Conservation (phyloP, 2,329 filamentous ascomycete genomes). For the Epichloe bromicola region DNA sequence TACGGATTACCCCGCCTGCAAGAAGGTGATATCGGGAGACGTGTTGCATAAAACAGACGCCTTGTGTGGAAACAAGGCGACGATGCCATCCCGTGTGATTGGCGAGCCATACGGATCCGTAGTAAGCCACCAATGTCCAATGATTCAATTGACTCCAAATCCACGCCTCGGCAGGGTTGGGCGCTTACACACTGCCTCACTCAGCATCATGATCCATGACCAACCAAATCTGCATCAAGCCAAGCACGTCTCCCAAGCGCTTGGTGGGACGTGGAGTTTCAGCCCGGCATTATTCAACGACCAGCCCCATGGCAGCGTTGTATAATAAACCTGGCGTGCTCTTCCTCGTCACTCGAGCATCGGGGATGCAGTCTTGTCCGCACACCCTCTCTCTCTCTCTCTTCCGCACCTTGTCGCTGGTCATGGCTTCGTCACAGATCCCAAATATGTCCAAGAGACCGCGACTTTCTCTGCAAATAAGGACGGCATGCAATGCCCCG, state of each 20-base stretch:
- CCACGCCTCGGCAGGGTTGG: slow-evolving; percentile 8
- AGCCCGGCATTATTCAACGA: no score
- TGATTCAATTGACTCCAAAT: not conserved
- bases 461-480: slow-evolving; percentile 43
- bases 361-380: not conserved
- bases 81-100: slow-evolving; percentile 16
- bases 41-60: slow-evolving; percentile 18
- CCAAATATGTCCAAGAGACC: slow-evolving; percentile 30
- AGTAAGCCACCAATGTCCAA: no score
- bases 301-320: not conserved
- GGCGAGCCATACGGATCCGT: no score
- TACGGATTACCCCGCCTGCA: slow-evolving; percentile 3
- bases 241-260: not conserved
- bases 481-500: slow-evolving; percentile 26
- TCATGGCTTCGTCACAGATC: slow-evolving; percentile 13
- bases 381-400: not conserved
- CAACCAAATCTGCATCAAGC: slow-evolving; percentile 1
- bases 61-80: slow-evolving; percentile 17
- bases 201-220: not conserved
- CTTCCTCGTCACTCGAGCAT: not conserved
- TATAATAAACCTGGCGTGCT: not conserved
- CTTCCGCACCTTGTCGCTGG: not conserved
- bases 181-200: slow-evolving; percentile 14
- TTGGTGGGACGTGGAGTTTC: not conserved
- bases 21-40: slow-evolving; percentile 4